A percentile compares a stretch with the other conserved stretches of the same genome.
Conservation (phyloP, 257 asterid genomes). For the Rhazya stricta region DNA sequence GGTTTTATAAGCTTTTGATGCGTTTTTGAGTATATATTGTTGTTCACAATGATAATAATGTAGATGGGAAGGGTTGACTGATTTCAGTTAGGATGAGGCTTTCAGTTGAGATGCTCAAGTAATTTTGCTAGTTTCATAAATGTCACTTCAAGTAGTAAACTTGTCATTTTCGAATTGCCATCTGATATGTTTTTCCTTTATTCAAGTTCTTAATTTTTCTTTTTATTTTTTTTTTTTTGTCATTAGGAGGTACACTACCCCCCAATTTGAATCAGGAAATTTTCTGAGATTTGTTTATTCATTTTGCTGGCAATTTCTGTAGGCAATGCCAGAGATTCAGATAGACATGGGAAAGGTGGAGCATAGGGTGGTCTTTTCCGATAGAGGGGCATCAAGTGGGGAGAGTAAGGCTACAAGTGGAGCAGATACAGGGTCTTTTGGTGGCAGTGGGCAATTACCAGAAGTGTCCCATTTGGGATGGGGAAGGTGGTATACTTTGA, state of each 20-base stretch:
- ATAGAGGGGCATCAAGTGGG: constrained; percentile 80
- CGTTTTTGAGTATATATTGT: not conserved
- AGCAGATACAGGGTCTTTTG: constrained; percentile 67
- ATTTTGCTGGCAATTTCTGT: constrained; percentile 11
- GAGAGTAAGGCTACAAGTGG: constrained; percentile 91
- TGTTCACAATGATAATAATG: not conserved
- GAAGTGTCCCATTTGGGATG: constrained; percentile 97
- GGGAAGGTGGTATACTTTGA: constrained; percentile 96
- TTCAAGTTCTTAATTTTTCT: not conserved
- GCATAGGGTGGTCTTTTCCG: constrained; percentile 91
- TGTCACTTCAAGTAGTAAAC: not conserved
- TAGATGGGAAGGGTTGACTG: not conserved
- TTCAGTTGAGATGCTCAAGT: not conserved
- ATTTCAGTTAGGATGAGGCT: not conserved
- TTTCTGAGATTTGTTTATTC: not conserved
- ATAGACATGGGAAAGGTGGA: constrained; percentile 94
- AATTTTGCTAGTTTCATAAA: not conserved
- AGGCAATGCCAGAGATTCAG: constrained; percentile 86
- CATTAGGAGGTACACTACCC: not conserved
- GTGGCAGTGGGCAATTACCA: constrained; percentile 80
- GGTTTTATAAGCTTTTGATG: not conserved
- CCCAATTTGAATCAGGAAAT: not conserved
- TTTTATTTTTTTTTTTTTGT: not conserved
- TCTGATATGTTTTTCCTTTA: not conserved
- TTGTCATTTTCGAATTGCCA: not conserved